A percentile compares a stretch with the other conserved stretches of the same genome.
phyloP scores from a whole-genome alignment of 2,329 filamentous ascomycete species.

The Botrytis aclada region DNA sequence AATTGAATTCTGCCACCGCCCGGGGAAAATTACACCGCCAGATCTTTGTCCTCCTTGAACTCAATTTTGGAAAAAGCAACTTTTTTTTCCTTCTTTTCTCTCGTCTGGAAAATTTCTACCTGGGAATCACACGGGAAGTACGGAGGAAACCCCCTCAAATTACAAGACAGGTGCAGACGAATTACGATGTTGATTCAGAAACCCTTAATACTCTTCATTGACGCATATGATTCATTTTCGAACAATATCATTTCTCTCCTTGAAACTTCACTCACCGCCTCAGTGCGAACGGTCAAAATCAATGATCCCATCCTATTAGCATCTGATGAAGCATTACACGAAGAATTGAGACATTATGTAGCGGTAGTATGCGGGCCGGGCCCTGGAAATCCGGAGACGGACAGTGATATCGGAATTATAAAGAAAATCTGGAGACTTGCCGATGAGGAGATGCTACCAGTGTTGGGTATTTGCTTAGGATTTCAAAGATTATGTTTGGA shows the following conservation, averaged over 20 bases:
- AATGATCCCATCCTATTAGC: slow-evolving; percentile 53
- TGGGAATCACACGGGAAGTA: background rate
- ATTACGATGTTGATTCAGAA: slow-evolving; percentile 34
- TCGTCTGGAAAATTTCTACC: background rate
- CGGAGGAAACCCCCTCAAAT: background rate
- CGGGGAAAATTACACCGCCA: slow-evolving; percentile 12
- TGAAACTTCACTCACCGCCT: slow-evolving; percentile 62
- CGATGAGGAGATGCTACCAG: slow-evolving; percentile 61
- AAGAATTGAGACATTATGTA: slow-evolving; percentile 61
- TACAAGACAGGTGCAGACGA: background rate
- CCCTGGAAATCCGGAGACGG: slow-evolving; percentile 72
- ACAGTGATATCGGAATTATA: slow-evolving; percentile 81
- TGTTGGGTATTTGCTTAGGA: slow-evolving; percentile 73
- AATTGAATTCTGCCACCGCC: slow-evolving; percentile 1
- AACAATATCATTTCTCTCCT: slow-evolving; percentile 90
- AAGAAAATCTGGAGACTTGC: slow-evolving; percentile 67
- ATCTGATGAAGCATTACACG: slow-evolving; percentile 46
- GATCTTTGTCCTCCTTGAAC: slow-evolving; percentile 10
- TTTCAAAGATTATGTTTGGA: slow-evolving; percentile 64
- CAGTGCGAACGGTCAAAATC: slow-evolving; percentile 70
- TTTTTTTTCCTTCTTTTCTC: background rate
- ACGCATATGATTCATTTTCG: slow-evolving; percentile 95
- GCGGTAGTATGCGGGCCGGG: slow-evolving; percentile 89
- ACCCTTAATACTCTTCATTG: slow-evolving; percentile 73
- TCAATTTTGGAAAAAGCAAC: background rate